These are phyloP conservation scores for Coemansia sp. DNA, from an alignment of 192 early-diverging fungal species.

Conservation along the genomic window DNA sequence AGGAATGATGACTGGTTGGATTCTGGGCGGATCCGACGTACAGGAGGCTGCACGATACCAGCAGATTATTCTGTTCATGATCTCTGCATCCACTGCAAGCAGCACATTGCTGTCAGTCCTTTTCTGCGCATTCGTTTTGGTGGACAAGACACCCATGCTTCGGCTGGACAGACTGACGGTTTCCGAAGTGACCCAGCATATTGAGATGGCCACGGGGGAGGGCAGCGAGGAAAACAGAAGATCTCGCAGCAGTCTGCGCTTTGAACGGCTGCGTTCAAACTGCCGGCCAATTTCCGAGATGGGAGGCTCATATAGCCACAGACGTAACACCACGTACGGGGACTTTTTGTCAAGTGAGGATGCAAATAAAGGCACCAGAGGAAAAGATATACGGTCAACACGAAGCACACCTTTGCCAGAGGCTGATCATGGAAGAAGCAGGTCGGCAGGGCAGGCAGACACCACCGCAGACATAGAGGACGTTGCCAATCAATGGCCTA, in stretches of 20 bases:
- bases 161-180: conserved; percentile 25
- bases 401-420: conserved; percentile 30
- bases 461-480: conserved; percentile 40
- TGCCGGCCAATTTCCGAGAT: conserved; percentile 49
- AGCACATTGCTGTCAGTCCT: conserved; percentile 55
- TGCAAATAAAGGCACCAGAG: background rate
- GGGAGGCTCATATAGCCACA: conserved; percentile 11
- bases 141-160: conserved; percentile 30
- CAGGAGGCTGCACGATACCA: conserved; percentile 77
- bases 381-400: conserved; percentile 1
- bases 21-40: conserved; percentile 75
- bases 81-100: conserved; percentile 66
- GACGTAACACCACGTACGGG: background rate
- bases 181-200: background rate
- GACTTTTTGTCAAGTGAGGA: background rate
- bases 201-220: background rate
- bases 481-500: conserved; percentile 24
- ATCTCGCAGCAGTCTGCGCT: conserved; percentile 11
- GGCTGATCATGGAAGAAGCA: background rate
- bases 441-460: background rate
- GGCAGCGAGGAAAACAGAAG: background rate
- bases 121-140: conserved; percentile 29
- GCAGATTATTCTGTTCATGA: conserved; percentile 84
- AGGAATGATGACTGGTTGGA: conserved; percentile 84
- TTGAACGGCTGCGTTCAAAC: conserved; percentile 32